Base-by-base conservation (phyloP, 495 filamentous ascomycete genomes). In the Xylaria nigripes region DNA sequence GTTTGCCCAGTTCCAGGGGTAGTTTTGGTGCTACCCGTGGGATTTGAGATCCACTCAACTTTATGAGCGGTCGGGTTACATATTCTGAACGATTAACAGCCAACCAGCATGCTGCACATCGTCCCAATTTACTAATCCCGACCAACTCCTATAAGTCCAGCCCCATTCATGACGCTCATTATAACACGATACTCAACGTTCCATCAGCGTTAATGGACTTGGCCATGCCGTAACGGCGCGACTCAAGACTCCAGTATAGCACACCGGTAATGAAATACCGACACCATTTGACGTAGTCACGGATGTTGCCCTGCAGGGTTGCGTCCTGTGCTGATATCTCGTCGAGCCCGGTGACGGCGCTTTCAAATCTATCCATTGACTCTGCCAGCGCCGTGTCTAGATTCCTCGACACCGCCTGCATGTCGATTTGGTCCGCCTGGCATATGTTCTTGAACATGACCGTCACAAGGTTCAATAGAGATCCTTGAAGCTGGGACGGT, bases 211-310 rank as follows among this genome's bases (percentile, higher is more conserved):
- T 50, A 6, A 61, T 41, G 25, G 61, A 66, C 19, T 66, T 51
- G n/a, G 63, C 61, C 63, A 66, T 66, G 2, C 61, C 61, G 19
- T 66, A 66, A 15, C 63, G 58, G 3, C 42, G 42, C n/a, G 61
- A 63, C 40, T 66, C 61, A 8, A 66, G 27, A 49, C 61, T 66
- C 63, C 63, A 63, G 54, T 61, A 57, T 15, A 59, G 38, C 15
- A 66, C 61, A 6, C 61, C 63, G 1, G 63, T 66, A 46, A 49
- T 66, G 50, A 63, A 66, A 46, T 66, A 57, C 15, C 60, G 61
- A 34, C 61, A 61, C 61, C 61, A 66, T 22, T 59, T 57, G 12
- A 66, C 57, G 24, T 55, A 66, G 6, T 57, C 25, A 7, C 56
- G 53, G n/a, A 55, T 51, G 38, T 66, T 57, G 32, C 51, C 47